phyloP scores from a whole-genome alignment of 2,329 filamentous ascomycete species.

The Cryoendolithus antarcticus region DNA sequence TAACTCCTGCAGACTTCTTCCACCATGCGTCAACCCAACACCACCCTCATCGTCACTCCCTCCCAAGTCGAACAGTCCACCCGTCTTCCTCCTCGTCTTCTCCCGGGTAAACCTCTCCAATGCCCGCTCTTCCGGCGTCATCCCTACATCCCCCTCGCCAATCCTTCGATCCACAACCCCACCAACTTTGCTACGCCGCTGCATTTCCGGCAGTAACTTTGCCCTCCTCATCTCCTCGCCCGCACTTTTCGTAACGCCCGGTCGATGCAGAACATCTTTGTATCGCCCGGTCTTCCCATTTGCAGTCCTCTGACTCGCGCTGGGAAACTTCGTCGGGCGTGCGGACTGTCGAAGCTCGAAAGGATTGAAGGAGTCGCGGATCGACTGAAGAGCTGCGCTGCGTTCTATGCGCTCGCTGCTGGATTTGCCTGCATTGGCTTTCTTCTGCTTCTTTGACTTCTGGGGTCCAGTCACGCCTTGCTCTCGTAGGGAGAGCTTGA shows the following conservation, averaged over 20 bases:
- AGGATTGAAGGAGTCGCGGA: constrained; percentile 94
- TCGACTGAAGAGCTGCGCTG: constrained; percentile 67
- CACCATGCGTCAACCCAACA: constrained; percentile 64
- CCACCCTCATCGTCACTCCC: constrained; percentile 53
- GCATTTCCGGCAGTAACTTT: constrained; percentile 81
- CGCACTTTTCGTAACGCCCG: constrained; percentile 70
- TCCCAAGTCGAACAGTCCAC: constrained; percentile 82
- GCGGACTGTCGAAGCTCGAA: constrained; percentile 77
- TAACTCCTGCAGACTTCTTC: constrained; percentile 56
- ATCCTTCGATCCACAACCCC: constrained; percentile 88
- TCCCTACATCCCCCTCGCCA: constrained; percentile 85
- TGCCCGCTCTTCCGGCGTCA: constrained; percentile 88
- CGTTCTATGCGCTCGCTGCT: constrained; percentile 66
- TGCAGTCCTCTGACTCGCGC: constrained; percentile 23
- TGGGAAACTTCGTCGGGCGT: constrained; percentile 71
- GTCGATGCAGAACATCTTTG: constrained; percentile 53
- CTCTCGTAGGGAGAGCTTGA: constrained; percentile 81
- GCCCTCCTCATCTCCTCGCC: constrained; percentile 78
- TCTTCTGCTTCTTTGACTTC: constrained; percentile 89
- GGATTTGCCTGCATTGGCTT: constrained; percentile 47
- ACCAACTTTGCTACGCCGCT: constrained; percentile 77
- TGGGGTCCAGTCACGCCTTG: constrained; percentile 84
- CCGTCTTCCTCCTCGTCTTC: constrained; percentile 67
- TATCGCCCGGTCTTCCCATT: constrained; percentile 38
- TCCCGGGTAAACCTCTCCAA: constrained; percentile 82